phyloP scores from a whole-genome alignment of 441 rosid genomes.

The Gossypium schwendimanii region DNA sequence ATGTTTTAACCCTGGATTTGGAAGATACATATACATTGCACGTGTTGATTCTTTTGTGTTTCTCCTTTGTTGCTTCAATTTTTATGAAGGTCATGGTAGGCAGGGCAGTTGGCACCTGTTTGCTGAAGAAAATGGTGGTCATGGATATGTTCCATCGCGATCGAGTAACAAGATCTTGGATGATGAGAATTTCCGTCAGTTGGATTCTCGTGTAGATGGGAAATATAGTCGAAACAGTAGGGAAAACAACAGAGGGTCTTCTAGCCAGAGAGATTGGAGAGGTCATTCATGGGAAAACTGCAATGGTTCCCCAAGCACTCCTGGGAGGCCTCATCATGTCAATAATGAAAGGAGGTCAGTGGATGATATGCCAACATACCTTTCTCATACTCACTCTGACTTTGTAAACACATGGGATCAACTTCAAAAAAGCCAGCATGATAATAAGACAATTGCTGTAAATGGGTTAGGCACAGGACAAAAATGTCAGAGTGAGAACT shows the following conservation, averaged over 20 bases:
- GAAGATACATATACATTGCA: constrained; percentile 8
- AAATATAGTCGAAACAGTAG: constrained; percentile 55
- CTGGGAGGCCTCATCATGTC: constrained; percentile 44
- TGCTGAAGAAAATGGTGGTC: constrained; percentile 54
- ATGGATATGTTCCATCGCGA: constrained; percentile 51
- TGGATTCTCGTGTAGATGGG: constrained; percentile 60
- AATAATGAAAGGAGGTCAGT: constrained; percentile 54
- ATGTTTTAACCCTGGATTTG: not conserved
- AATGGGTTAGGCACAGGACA: constrained; percentile 41
- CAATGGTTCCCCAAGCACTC: constrained; percentile 53
- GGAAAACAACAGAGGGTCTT: constrained; percentile 54
- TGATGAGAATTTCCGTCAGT: constrained; percentile 50
- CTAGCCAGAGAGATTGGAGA: constrained; percentile 68
- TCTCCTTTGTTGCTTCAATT: constrained; percentile 24
- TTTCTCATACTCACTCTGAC: constrained; percentile 49
- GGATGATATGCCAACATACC: constrained; percentile 43
- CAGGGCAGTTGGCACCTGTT: constrained; percentile 78
- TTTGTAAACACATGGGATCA: constrained; percentile 43
- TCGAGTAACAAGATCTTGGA: constrained; percentile 58
- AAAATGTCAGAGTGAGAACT: constrained; percentile 50
- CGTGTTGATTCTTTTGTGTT: constrained; percentile 24
- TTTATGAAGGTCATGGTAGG: constrained; percentile 83
- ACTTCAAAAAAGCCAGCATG: constrained; percentile 50
- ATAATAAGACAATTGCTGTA: constrained; percentile 33
- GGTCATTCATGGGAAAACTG: constrained; percentile 58